Base-by-base conservation (phyloP, 495 filamentous ascomycete species). In the Cercophora samala region DNA sequence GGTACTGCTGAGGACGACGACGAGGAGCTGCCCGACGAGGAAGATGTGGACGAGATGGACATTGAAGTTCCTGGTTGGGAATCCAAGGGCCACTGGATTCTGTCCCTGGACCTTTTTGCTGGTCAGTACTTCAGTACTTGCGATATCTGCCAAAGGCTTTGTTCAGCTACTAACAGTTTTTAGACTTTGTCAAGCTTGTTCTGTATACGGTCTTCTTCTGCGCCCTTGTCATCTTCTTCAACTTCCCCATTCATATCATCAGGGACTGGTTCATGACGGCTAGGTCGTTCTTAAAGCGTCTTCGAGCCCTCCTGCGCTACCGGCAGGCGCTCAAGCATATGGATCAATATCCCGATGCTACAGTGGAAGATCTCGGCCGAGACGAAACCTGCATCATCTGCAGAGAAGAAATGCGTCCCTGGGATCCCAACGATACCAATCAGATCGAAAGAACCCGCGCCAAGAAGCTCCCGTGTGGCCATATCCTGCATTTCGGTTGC, bases 351-450 rank as follows among this genome's bases (percentile, higher is more conserved):
- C 90, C 92, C 24, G 96, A 99, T 76, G 95, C 95, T 17, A 97
- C 91, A 5, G 82, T 86, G 6, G 93, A 97, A 66, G 95, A 99
- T 66, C 83, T 98, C 21, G 80, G 80, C 21, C 83, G 91, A 59
- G 94, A 97, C 71, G 90, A 96, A 70, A 94, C 94, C 15, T 99
- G 95, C 74, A 99, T 99, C 74, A 97, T 99, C 65, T 99, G 95
- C 78, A 88, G 95, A 66, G 96, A 98, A 75, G 92, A 96, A 61
- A 98, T 99, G 96, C 85, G 85, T 42, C 87, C 89, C 2, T 93
- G 89, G 87, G 78, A 84, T 66, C 79, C 84, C 19, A 55, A 73
- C 64, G 70, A 81, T 76, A 63, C 70, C 6, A 77, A 69, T 5
- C 79, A 85, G 26, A 89, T 95, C 66, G 93, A 98, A 72, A 86